Conservation (phyloP, 257 asterid genomes). For the Plantago major region DNA sequence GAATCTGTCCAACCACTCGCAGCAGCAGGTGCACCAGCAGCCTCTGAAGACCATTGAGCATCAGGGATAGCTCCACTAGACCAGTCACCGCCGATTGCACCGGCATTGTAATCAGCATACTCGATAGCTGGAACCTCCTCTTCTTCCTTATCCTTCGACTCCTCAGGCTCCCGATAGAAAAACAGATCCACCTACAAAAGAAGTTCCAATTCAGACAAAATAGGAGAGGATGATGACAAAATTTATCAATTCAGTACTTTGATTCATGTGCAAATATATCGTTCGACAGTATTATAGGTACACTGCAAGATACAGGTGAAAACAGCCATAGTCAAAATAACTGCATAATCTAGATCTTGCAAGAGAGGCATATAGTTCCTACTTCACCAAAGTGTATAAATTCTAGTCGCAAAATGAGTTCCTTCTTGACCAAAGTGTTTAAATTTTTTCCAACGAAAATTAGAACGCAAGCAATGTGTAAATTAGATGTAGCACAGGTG, state of each 20-base stretch:
- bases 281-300: background rate
- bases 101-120: slow-evolving; percentile 34
- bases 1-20: slow-evolving; percentile 30
- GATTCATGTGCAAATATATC: background rate
- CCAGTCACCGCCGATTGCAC: slow-evolving; percentile 41
- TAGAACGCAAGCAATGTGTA: too few relatives aligned
- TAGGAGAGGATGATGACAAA: background rate
- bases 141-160: slow-evolving; percentile 40
- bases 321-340: too few relatives aligned
- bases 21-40: slow-evolving; percentile 19
- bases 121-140: slow-evolving; percentile 41
- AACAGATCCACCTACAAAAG: slow-evolving; percentile 38
- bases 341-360: too few relatives aligned
- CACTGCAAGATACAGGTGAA: too few relatives aligned
- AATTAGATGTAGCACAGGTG: too few relatives aligned
- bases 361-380: too few relatives aligned
- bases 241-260: background rate
- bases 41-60: slow-evolving; percentile 23
- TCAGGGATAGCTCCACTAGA: slow-evolving; percentile 32
- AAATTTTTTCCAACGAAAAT: too few relatives aligned
- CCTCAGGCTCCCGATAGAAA: slow-evolving; percentile 46
- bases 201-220: background rate
- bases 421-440: too few relatives aligned
- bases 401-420: too few relatives aligned
- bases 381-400: too few relatives aligned